Evolutionary conservation across 208 protist species (phyloP), one percentile per base, ranked within the genome.

Genomic region (Leishmania lainsoni): DNA sequence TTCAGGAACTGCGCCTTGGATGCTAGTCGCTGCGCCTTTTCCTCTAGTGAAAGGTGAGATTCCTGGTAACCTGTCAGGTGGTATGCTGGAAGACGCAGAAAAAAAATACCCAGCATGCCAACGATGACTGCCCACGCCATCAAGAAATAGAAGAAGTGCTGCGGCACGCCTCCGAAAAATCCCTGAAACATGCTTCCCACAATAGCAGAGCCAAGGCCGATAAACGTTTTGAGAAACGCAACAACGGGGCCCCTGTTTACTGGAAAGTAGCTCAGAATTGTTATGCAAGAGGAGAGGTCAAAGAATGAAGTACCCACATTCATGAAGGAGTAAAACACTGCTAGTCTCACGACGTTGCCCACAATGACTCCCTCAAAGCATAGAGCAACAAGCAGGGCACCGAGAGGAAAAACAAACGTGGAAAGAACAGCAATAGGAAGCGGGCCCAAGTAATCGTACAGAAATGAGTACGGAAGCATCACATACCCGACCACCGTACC

Each of bases 71-170:
- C 87, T 26, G 84, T 89, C 16, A 96, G 83, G 45, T 92, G 87
- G 81, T 96, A 96, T 6, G 83, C 71, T 49, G 92, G 92, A 29
- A 93, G 80, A 32, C 88, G 82, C 35, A 93, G 73, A 58, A 93
- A 87, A 56, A 90, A 32, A 12, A 87, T 58, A 9, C 82, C 81
- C 22, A 91, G 49, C 49, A 86, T 77, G 20, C 84, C 83, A 39
- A 85, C 83, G 8, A 89, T 81, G 10, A 83, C 70, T 0, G 78
- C 83, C 32, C 86, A 72, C 14, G 73, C 74, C 61, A 92, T 87
- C 80, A 94, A 75, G 78, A 94, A 92, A 79, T 89, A 93, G 73
- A 94, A 94, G 76, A 87, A 92, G 75, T 80, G 29, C 5, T 68
- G 45, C 22, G 76, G 63, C 26, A 70, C 68, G 32, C 76, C 79